Evolutionary conservation across 164 flowering plant genomes (phyloP).

Genomic region (Piper longum): DNA sequence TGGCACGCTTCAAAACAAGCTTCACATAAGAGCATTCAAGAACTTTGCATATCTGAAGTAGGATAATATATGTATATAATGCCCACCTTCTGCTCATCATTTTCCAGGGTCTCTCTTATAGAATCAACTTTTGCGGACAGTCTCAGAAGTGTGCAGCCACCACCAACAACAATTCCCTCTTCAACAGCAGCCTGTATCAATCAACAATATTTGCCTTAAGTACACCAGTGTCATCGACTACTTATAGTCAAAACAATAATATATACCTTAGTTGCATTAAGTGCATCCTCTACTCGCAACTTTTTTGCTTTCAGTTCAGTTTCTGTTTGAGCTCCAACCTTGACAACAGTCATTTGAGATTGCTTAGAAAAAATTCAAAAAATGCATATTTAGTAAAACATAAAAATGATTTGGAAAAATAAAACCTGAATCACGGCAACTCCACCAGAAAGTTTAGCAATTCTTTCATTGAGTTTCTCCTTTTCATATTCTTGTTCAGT

Average conservation of each 20-base stretch:
- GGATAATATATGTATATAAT: too few species aligned
- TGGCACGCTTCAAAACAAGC: too few species aligned
- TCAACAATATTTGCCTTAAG: too few species aligned
- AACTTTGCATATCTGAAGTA: too few species aligned
- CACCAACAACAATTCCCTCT: too few species aligned
- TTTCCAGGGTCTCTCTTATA: constrained; percentile 55
- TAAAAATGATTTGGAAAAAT: too few species aligned
- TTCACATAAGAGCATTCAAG: too few species aligned
- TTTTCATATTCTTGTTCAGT: constrained; percentile 92
- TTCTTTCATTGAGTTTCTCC: constrained; percentile 90
- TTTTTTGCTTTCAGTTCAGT: constrained; percentile 87
- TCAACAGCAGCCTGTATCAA: too few species aligned
- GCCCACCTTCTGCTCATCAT: constrained; percentile 82
- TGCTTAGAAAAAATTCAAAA: neutral
- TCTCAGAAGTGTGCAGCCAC: constrained; percentile 36
- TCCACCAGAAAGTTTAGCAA: constrained; percentile 95
- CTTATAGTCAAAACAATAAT: too few species aligned
- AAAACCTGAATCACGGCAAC: constrained; percentile 90
- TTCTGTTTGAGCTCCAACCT: constrained; percentile 99
- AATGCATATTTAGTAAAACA: neutral
- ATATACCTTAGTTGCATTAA: constrained; percentile 88
- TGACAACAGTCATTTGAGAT: neutral
- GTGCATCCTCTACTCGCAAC: constrained; percentile 96
- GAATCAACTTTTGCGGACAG: constrained; percentile 84
- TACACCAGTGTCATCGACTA: too few species aligned